phyloP scores from a whole-genome alignment of 257 asterid species.

The Apocynum venetum region DNA sequence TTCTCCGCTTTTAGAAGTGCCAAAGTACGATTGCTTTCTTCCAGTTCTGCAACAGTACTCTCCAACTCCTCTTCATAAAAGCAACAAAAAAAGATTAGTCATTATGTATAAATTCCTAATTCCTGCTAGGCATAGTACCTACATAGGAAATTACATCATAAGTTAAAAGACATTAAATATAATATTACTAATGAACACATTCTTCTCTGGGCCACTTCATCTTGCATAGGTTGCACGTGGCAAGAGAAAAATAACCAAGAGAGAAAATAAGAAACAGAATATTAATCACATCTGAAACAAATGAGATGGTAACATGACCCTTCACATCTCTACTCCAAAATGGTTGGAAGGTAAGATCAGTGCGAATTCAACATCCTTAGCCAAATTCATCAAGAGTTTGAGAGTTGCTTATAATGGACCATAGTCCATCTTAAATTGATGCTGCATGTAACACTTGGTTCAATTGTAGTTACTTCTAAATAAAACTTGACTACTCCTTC shows the following conservation, averaged over 20 bases:
- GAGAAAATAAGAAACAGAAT: neutral
- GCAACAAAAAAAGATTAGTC: constrained; percentile 9
- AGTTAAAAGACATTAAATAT: neutral
- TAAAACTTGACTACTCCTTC: neutral
- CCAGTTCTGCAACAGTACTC: constrained; percentile 58
- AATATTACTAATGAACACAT: neutral
- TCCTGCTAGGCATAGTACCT: neutral
- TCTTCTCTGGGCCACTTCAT: neutral
- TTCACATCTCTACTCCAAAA: neutral
- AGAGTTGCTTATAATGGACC: neutral
- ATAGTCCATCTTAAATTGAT: neutral
- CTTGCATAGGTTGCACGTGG: neutral
- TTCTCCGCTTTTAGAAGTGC: constrained; percentile 69
- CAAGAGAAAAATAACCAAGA: neutral
- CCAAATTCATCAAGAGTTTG: constrained; percentile 8
- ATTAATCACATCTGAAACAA: neutral
- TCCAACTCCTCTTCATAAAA: constrained; percentile 72
- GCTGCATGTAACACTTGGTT: neutral
- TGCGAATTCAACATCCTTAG: neutral
- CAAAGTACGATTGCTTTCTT: constrained; percentile 67
- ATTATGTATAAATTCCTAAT: neutral
- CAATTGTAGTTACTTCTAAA: neutral
- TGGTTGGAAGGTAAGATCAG: neutral
- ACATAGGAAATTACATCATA: neutral
- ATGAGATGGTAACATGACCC: neutral